phyloP scores from a whole-genome alignment of 139 green algal species.

The Auxenochlorella pyrenoidosa region DNA sequence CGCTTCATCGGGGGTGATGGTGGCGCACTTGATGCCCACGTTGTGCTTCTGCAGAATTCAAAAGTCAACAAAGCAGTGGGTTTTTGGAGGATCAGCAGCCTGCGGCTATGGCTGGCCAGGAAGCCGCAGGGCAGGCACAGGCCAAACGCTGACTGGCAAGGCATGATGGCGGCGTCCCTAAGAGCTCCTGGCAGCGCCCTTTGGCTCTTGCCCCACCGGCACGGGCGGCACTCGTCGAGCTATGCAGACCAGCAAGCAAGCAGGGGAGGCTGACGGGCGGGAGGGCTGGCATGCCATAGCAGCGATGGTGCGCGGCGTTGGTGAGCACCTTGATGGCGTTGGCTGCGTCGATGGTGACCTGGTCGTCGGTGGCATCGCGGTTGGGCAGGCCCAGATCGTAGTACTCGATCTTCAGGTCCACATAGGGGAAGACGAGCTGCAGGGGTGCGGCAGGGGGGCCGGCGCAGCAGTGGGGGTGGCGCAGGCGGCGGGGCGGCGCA shows the following conservation, averaged over 20 bases:
- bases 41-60: conserved; percentile 73
- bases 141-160: no score
- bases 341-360: conserved; percentile 89
- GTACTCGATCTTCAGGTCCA: conserved; percentile 95
- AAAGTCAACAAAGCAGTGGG: neutral
- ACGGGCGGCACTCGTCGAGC: no score
- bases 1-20: conserved; percentile 97
- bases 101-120: neutral
- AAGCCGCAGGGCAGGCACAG: no score
- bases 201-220: no score
- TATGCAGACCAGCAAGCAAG: no score
- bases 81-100: neutral
- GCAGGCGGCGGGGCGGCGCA: no score
- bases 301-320: no score
- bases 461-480: neutral
- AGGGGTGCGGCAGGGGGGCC: neutral
- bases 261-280: no score
- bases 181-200: no score
- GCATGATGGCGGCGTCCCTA: no score
- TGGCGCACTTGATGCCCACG: conserved; percentile 98
- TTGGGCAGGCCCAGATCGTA: conserved; percentile 91
- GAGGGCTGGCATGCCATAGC: no score
- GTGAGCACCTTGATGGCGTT: conserved; percentile 84
- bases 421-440: conserved; percentile 93
- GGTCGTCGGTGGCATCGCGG: conserved; percentile 84